Percentiles rank a stretch among this genome's conserved stretches.
phyloP scores from a whole-genome alignment of 2,329 filamentous ascomycete species.

The Apiospora sp. region DNA sequence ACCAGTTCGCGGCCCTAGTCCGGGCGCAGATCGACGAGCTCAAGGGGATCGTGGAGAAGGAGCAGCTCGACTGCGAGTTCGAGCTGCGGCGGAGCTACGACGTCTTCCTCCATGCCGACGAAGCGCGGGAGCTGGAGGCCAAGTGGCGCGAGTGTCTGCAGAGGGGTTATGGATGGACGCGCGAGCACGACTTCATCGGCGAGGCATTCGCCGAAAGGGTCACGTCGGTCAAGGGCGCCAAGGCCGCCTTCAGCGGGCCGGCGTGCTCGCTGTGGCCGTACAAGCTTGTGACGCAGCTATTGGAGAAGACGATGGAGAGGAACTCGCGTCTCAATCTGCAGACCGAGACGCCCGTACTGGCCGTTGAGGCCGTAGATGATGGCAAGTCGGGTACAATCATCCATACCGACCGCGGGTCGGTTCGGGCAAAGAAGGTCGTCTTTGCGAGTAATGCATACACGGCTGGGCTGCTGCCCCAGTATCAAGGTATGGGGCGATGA shows the following conservation, averaged over 20 bases:
- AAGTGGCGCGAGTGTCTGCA: slow-evolving; percentile 10
- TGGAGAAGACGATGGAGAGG: slow-evolving; percentile 35
- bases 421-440: slow-evolving; percentile 33
- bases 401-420: slow-evolving; percentile 28
- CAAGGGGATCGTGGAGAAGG: slow-evolving; percentile 29
- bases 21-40: slow-evolving; percentile 28
- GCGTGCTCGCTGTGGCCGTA: slow-evolving; percentile 32
- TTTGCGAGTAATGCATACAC: slow-evolving; percentile 35
- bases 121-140: slow-evolving; percentile 19
- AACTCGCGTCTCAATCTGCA: slow-evolving; percentile 33
- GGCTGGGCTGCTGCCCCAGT: slow-evolving; percentile 32
- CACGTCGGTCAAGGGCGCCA: slow-evolving; percentile 26
- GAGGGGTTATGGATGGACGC: slow-evolving; percentile 26
- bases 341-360: slow-evolving; percentile 32
- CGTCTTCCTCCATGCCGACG: slow-evolving; percentile 25
- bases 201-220: slow-evolving; percentile 25
- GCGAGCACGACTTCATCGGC: slow-evolving; percentile 25
- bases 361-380: slow-evolving; percentile 23
- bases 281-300: slow-evolving; percentile 39
- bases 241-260: slow-evolving; percentile 28
- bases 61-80: slow-evolving; percentile 32
- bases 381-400: slow-evolving; percentile 24
- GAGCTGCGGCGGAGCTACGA: slow-evolving; percentile 33
- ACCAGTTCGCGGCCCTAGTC: slow-evolving; percentile 23
- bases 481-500: slow-evolving; percentile 8